A percentile compares a stretch with the other conserved stretches of the same genome.
These are phyloP conservation scores for Biscogniauxia sp. DNA, from an alignment of 2,329 filamentous ascomycete genomes.

Conservation along the genomic window DNA sequence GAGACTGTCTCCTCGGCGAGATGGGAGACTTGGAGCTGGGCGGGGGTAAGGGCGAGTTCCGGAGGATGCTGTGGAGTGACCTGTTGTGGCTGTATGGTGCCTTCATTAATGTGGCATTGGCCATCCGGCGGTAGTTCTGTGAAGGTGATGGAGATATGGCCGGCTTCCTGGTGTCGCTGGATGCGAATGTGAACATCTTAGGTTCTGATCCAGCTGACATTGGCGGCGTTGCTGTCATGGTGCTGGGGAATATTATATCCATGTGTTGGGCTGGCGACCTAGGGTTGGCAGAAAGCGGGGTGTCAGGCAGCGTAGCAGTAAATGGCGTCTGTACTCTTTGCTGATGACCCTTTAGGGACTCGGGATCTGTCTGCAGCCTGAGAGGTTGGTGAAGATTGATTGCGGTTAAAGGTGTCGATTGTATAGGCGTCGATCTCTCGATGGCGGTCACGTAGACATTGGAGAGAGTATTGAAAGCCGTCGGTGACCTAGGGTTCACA, in stretches of 20 bases:
- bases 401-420: slow-evolving; percentile 47
- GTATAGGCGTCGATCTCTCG: slow-evolving; percentile 53
- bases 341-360: slow-evolving; percentile 32
- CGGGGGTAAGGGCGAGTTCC: slow-evolving; percentile 63
- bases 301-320: slow-evolving; percentile 49
- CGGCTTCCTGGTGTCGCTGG: slow-evolving; percentile 31
- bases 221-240: slow-evolving; percentile 59
- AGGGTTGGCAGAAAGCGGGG: slow-evolving; percentile 51
- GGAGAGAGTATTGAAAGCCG: slow-evolving; percentile 64
- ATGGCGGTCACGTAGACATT: slow-evolving; percentile 64
- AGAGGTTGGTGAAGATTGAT: slow-evolving; percentile 44
- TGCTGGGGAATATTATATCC: slow-evolving; percentile 50
- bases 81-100: slow-evolving; percentile 59
- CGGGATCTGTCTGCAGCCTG: slow-evolving; percentile 37
- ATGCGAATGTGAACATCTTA: slow-evolving; percentile 47
- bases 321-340: slow-evolving; percentile 43
- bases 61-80: slow-evolving; percentile 61
- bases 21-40: slow-evolving; percentile 47
- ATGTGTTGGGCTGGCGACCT: slow-evolving; percentile 45
- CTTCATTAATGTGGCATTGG: slow-evolving; percentile 32
- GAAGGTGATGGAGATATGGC: slow-evolving; percentile 33
- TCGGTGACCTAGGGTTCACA: slow-evolving; percentile 57
- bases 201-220: slow-evolving; percentile 49
- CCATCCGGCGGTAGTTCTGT: slow-evolving; percentile 38
- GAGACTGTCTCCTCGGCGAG: slow-evolving; percentile 53